phyloP scores from a whole-genome alignment of 176 grass and related monocot species.

The Oryza australiensis region DNA sequence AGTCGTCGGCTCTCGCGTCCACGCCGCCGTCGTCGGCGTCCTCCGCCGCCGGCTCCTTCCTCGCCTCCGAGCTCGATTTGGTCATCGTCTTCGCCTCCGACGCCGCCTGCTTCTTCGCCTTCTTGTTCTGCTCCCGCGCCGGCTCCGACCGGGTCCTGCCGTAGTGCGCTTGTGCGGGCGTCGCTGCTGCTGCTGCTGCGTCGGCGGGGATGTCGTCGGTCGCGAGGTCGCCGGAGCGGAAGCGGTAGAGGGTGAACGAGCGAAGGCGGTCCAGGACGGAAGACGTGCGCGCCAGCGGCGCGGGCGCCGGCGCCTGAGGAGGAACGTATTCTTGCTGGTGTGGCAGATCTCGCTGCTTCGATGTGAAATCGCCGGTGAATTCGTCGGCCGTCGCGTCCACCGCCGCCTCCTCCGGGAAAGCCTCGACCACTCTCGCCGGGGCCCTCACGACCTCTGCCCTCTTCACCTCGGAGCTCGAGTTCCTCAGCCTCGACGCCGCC shows the following conservation, averaged over 20 bases:
- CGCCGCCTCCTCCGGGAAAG: constrained; percentile 9
- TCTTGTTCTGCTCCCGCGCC: constrained; percentile 23
- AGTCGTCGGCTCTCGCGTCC: constrained; percentile 66
- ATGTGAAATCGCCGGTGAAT: constrained; percentile 30
- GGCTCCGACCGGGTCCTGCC: constrained; percentile 65
- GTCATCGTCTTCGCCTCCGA: constrained; percentile 20
- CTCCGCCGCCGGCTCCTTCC: background rate
- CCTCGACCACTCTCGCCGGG: background rate
- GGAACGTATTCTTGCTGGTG: constrained; percentile 31
- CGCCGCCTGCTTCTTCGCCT: constrained; percentile 16
- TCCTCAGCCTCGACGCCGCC: constrained; percentile 13
- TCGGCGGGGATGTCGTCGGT: background rate
- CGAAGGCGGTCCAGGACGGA: constrained; percentile 70
- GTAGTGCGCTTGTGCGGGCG: constrained; percentile 21
- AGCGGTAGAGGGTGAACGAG: constrained; percentile 63
- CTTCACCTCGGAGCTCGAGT: constrained; percentile 23
- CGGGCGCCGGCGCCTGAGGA: constrained; percentile 9
- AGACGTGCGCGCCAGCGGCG: constrained; percentile 44
- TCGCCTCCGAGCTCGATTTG: constrained; percentile 45
- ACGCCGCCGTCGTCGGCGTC: constrained; percentile 42
- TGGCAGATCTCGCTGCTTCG: background rate
- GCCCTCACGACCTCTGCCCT: constrained; percentile 1
- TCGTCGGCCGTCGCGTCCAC: constrained; percentile 38
- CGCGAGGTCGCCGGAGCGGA: constrained; percentile 53
- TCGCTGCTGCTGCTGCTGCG: background rate